Conservation (phyloP, 495 filamentous ascomycete species). For the Lepidopterella palustris region DNA sequence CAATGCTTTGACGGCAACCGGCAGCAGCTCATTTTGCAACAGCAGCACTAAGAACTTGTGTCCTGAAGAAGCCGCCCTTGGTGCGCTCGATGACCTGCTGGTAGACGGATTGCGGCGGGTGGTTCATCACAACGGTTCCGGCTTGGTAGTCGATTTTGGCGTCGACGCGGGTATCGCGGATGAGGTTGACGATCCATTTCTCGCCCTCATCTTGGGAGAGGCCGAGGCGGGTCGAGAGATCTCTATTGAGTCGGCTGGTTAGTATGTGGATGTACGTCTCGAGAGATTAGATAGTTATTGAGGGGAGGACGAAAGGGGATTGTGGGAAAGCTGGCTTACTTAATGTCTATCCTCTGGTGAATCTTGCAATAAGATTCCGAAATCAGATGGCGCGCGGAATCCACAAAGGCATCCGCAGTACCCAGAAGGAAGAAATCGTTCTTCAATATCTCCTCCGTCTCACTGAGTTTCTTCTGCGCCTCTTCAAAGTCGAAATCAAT, state of each 20-base stretch:
- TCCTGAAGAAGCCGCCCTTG: conserved; percentile 86
- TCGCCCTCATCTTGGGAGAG: conserved; percentile 90
- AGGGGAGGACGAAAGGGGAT: background rate
- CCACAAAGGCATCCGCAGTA: conserved; percentile 82
- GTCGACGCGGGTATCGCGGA: conserved; percentile 92
- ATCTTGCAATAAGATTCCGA: conserved; percentile 99
- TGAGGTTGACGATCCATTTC: conserved; percentile 99
- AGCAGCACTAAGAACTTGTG: conserved; percentile 39
- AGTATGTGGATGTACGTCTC: conserved; percentile 5
- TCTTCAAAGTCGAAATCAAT: conserved; percentile 99
- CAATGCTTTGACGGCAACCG: background rate
- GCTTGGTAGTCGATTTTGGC: conserved; percentile 99
- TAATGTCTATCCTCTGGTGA: conserved; percentile 95
- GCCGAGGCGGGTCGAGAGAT: conserved; percentile 82
- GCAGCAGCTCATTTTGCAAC: conserved; percentile 32
- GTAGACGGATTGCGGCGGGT: conserved; percentile 94
- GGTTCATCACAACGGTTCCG: conserved; percentile 98
- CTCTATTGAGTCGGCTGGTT: conserved; percentile 46
- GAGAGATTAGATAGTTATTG: background rate
- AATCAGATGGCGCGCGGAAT: conserved; percentile 89
- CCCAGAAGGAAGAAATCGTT: conserved; percentile 92
- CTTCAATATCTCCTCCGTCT: conserved; percentile 86
- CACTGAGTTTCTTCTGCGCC: conserved; percentile 83
- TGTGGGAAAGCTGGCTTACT: conserved; percentile 45
- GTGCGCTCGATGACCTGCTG: conserved; percentile 98